phyloP scores from a whole-genome alignment of 306 rosid genomes.

The Rosa persica region DNA sequence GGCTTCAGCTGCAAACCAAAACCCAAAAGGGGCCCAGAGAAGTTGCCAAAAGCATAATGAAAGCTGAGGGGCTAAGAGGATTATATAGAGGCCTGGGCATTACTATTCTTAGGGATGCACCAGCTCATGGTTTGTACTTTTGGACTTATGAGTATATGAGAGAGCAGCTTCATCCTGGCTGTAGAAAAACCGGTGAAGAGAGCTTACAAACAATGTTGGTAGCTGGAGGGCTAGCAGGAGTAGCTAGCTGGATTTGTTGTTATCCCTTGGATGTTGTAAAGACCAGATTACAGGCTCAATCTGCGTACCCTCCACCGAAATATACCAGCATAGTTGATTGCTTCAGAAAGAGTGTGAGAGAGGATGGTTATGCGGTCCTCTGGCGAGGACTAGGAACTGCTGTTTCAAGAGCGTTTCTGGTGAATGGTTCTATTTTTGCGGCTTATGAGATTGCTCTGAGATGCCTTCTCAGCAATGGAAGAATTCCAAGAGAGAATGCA shows the following conservation, averaged over 20 bases:
- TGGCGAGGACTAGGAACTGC: conserved; percentile 87
- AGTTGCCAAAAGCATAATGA: conserved; percentile 53
- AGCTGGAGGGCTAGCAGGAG: conserved; percentile 83
- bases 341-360: conserved; percentile 51
- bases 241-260: conserved; percentile 76
- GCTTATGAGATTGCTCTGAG: conserved; percentile 79
- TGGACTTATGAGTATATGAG: conserved; percentile 75
- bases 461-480: conserved; percentile 46
- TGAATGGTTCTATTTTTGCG: conserved; percentile 77
- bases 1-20: conserved; percentile 59
- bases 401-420: conserved; percentile 71
- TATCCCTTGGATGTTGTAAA: conserved; percentile 81
- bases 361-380: conserved; percentile 59
- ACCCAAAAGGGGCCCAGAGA: conserved; percentile 44
- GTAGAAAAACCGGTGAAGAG: conserved; percentile 61
- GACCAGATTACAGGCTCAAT: conserved; percentile 74
- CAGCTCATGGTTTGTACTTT: conserved; percentile 68
- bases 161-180: conserved; percentile 79
- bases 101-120: conserved; percentile 69
- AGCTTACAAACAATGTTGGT: conserved; percentile 60
- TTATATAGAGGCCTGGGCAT: conserved; percentile 64
- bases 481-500: conserved; percentile 39
- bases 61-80: conserved; percentile 60
- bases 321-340: conserved; percentile 69
- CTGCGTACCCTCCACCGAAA: conserved; percentile 37